A percentile compares a stretch with the other conserved stretches of the same genome.
Conservation (phyloP, 257 asterid species). For the Solanum appendiculatum region DNA sequence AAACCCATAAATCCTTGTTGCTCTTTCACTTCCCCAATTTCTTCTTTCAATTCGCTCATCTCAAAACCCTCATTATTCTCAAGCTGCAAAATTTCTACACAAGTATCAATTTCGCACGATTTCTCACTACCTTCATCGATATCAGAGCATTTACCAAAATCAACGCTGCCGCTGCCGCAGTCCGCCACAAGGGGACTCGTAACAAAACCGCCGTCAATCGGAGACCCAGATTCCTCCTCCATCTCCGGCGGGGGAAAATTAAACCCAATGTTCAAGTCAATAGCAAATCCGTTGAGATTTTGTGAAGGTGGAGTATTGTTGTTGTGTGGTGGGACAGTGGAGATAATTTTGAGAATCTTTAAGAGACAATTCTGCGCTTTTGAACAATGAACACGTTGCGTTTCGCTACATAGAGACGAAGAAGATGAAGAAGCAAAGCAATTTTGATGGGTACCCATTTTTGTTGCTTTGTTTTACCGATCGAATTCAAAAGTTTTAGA, state of each 20-base stretch:
- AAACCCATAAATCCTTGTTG: background rate
- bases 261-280: slow-evolving; percentile 7
- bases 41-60: background rate
- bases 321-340: slow-evolving; percentile 10
- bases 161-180: background rate
- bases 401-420: background rate
- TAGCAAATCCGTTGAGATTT: background rate
- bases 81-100: background rate
- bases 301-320: background rate
- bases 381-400: slow-evolving; percentile 12
- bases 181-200: background rate
- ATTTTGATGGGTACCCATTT: background rate
- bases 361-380: slow-evolving; percentile 28
- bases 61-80: background rate
- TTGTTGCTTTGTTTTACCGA: background rate
- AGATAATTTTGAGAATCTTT: slow-evolving; percentile 18
- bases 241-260: background rate
- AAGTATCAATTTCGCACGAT: background rate
- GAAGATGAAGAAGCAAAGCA: background rate
- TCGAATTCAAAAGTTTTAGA: background rate
- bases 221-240: background rate
- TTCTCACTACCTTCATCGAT: background rate
- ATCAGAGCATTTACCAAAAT: background rate
- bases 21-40: background rate
- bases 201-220: background rate